Conservation (phyloP, 108 stramenopile species). For the Cyclotella sp. region DNA sequence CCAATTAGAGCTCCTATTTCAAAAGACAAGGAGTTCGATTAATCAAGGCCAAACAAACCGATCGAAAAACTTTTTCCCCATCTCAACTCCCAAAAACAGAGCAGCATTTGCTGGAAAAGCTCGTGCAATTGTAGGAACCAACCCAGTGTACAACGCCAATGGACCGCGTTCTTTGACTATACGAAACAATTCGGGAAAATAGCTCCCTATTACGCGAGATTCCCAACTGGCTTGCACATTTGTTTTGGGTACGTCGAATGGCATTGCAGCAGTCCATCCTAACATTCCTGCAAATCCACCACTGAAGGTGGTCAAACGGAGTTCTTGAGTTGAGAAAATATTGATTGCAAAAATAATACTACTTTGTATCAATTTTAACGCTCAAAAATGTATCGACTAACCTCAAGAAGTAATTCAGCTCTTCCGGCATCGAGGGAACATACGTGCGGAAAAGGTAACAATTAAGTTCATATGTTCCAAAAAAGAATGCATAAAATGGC, state of each 20-base stretch:
- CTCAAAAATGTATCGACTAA: slow-evolving; percentile 10
- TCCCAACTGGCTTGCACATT: slow-evolving; percentile 90
- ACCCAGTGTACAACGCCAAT: slow-evolving; percentile 73
- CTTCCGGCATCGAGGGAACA: slow-evolving; percentile 87
- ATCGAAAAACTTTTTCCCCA: slow-evolving; percentile 85
- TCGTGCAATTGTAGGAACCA: slow-evolving; percentile 82
- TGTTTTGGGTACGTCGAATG: slow-evolving; percentile 93
- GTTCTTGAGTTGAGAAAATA: background rate
- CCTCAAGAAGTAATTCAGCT: slow-evolving; percentile 83
- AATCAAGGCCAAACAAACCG: slow-evolving; percentile 58
- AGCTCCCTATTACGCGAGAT: slow-evolving; percentile 81
- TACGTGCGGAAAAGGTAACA: slow-evolving; percentile 81
- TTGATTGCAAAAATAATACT: too few species aligned
- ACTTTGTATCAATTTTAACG: too few species aligned
- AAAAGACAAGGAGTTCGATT: background rate
- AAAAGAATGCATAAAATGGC: slow-evolving; percentile 86
- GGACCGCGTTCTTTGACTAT: slow-evolving; percentile 78
- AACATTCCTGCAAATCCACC: slow-evolving; percentile 92
- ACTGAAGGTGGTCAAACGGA: slow-evolving; percentile 12
- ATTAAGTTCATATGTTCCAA: slow-evolving; percentile 85
- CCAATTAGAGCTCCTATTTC: too few species aligned
- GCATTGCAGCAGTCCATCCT: slow-evolving; percentile 90
- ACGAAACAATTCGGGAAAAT: slow-evolving; percentile 80
- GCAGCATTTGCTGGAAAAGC: slow-evolving; percentile 94
- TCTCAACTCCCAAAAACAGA: slow-evolving; percentile 91